Conservation (phyloP, 352 stramenopile genomes). For the Elongisporangium prolatum region DNA sequence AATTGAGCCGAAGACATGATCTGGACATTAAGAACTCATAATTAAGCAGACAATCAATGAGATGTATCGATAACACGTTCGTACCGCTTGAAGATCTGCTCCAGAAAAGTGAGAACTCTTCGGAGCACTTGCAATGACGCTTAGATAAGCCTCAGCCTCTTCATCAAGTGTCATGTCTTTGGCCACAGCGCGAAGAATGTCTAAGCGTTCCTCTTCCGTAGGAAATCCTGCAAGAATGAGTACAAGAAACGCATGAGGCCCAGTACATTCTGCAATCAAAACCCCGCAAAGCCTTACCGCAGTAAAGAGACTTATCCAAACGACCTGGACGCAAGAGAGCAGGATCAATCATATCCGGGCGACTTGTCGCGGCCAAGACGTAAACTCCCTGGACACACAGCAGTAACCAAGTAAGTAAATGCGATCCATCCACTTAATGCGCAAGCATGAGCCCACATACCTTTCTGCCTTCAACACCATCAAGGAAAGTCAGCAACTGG, state of each 20-base stretch:
- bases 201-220: slow-evolving; percentile 63
- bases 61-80: too few relatives aligned
- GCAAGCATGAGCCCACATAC: slow-evolving; percentile 25
- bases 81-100: slow-evolving; percentile 91
- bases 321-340: slow-evolving; percentile 92
- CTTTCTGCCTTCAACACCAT: slow-evolving; percentile 92
- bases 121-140: slow-evolving; percentile 56
- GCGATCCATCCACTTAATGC: not conserved
- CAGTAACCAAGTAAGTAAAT: slow-evolving; percentile 4
- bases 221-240: slow-evolving; percentile 70
- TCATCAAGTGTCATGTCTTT: slow-evolving; percentile 75
- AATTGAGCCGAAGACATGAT: slow-evolving; percentile 94
- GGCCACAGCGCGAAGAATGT: slow-evolving; percentile 73
- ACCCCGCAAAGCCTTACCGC: slow-evolving; percentile 26
- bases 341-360: slow-evolving; percentile 96
- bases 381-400: slow-evolving; percentile 73
- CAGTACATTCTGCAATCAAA: not conserved
- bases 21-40: slow-evolving; percentile 20
- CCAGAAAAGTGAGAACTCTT: slow-evolving; percentile 87
- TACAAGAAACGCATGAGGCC: not conserved
- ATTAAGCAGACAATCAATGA: too few relatives aligned
- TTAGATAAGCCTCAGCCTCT: slow-evolving; percentile 66
- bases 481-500: slow-evolving; percentile 97
- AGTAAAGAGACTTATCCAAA: slow-evolving; percentile 94
- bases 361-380: slow-evolving; percentile 94